These are phyloP conservation scores for Papiliotrema laurentii DNA, from an alignment of 1,284 basidiomycete species.

Conservation along the genomic window DNA sequence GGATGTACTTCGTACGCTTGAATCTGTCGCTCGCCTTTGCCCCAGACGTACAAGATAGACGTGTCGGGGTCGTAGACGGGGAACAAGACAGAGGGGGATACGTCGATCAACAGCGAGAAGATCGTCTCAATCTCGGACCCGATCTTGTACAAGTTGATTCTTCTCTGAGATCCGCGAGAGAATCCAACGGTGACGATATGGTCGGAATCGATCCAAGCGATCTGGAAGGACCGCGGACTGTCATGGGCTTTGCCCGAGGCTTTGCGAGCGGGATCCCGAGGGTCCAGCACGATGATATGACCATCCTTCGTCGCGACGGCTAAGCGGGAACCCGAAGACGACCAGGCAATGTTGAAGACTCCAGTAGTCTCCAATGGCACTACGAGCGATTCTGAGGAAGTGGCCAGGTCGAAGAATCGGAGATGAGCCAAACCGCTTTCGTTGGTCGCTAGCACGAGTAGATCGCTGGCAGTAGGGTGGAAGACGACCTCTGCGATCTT, in stretches of 20 bases:
- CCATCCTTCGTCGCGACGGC: slow-evolving; percentile 50
- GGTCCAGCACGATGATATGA: slow-evolving; percentile 46
- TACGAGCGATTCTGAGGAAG: slow-evolving; percentile 15
- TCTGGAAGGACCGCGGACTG: slow-evolving; percentile 46
- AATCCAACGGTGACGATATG: slow-evolving; percentile 50
- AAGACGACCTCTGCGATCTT: slow-evolving; percentile 45
- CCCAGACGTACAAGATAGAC: slow-evolving; percentile 48
- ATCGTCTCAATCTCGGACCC: slow-evolving; percentile 19
- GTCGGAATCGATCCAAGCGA: slow-evolving; percentile 46
- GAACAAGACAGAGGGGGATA: slow-evolving; percentile 51
- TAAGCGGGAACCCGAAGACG: slow-evolving; percentile 38
- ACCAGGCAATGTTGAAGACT: slow-evolving; percentile 44
- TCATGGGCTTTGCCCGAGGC: slow-evolving; percentile 41
- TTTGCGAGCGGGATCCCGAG: slow-evolving; percentile 23
- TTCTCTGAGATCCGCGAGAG: slow-evolving; percentile 46
- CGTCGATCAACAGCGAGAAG: slow-evolving; percentile 43
- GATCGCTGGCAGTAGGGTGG: slow-evolving; percentile 47
- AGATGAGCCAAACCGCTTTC: slow-evolving; percentile 41
- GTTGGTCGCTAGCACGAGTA: slow-evolving; percentile 46
- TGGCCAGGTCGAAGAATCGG: slow-evolving; percentile 42
- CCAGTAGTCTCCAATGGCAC: slow-evolving; percentile 12
- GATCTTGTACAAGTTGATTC: slow-evolving; percentile 47
- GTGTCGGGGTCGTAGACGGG: slow-evolving; percentile 51
- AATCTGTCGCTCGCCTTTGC: slow-evolving; percentile 50
- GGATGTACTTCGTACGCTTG: slow-evolving; percentile 47